phyloP scores from a whole-genome alignment of 345 rosid genomes.

The Eucalyptus pauciflora region DNA sequence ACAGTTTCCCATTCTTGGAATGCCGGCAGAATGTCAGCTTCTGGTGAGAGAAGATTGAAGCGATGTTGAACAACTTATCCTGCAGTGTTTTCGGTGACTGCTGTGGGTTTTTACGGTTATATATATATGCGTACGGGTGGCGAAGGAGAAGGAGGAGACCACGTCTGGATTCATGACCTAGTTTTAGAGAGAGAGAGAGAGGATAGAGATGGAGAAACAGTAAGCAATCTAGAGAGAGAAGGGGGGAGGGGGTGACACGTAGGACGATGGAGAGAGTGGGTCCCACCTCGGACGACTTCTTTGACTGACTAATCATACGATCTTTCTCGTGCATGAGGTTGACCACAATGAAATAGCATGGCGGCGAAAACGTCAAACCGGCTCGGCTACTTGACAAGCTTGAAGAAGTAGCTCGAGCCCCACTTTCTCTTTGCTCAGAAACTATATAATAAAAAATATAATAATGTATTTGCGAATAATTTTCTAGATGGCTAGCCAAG shows the following conservation, averaged over 20 bases:
- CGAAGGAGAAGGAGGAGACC: not conserved
- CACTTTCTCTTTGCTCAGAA: not conserved
- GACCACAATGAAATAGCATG: no score
- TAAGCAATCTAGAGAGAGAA: not conserved
- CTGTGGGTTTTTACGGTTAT: not conserved
- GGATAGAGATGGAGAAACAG: not conserved
- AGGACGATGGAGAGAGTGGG: no score
- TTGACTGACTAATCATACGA: not conserved
- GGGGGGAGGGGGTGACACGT: not conserved
- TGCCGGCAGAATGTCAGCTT: not conserved
- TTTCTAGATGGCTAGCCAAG: not conserved
- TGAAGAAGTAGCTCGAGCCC: not conserved
- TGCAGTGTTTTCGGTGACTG: not conserved
- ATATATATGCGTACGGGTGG: not conserved
- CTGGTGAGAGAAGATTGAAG: not conserved
- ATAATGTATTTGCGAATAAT: not conserved
- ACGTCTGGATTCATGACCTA: not conserved
- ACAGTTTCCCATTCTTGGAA: constrained; percentile 34
- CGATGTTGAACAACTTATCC: not conserved
- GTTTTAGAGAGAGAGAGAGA: not conserved
- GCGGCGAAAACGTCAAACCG: not conserved
- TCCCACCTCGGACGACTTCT: not conserved
- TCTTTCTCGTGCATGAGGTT: not conserved
- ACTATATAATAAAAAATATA: not conserved
- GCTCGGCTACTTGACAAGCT: not conserved